Percentiles rank a stretch among this genome's conserved stretches.
Evolutionary conservation across 2,329 filamentous ascomycete genomes (phyloP).

Genomic region (Colletotrichum lindemuthianum): DNA sequence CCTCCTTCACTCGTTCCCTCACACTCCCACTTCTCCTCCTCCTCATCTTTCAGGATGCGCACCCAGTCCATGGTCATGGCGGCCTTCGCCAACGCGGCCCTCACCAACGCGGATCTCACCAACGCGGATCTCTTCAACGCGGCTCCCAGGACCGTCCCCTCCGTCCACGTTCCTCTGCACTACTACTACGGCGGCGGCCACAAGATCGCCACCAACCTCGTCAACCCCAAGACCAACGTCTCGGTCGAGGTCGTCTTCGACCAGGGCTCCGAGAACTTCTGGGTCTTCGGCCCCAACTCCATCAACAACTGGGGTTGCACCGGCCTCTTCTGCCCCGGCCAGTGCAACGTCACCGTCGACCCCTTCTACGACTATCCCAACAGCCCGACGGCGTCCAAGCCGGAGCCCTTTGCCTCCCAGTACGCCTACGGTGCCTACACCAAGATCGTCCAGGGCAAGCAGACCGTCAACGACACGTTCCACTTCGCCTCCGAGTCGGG

Average conservation of each 20-base stretch:
- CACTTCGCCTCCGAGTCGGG: conserved; percentile 19
- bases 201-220: conserved; percentile 28
- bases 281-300: conserved; percentile 28
- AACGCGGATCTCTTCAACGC: too few species aligned
- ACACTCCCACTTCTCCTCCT: not conserved
- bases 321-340: conserved; percentile 25
- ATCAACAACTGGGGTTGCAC: conserved; percentile 31
- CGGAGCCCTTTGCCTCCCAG: conserved; percentile 13
- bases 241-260: conserved; percentile 31
- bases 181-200: conserved; percentile 33
- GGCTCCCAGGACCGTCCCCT: conserved; percentile 20
- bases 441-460: conserved; percentile 21
- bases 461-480: conserved; percentile 27
- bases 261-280: conserved; percentile 32
- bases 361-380: conserved; percentile 28
- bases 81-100: conserved; percentile 18
- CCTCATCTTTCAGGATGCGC: conserved; percentile 7
- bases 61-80: conserved; percentile 13
- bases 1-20: not conserved
- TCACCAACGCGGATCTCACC: too few species aligned
- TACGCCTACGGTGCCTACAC: conserved; percentile 27
- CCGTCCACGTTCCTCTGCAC: conserved; percentile 24
- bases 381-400: conserved; percentile 21
- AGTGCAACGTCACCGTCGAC: conserved; percentile 28
- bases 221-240: conserved; percentile 15